Percentiles rank a stretch among this genome's conserved stretches.
phyloP scores from a whole-genome alignment of 768 basidiomycete genomes.

The Gelatoporia subvermispora region DNA sequence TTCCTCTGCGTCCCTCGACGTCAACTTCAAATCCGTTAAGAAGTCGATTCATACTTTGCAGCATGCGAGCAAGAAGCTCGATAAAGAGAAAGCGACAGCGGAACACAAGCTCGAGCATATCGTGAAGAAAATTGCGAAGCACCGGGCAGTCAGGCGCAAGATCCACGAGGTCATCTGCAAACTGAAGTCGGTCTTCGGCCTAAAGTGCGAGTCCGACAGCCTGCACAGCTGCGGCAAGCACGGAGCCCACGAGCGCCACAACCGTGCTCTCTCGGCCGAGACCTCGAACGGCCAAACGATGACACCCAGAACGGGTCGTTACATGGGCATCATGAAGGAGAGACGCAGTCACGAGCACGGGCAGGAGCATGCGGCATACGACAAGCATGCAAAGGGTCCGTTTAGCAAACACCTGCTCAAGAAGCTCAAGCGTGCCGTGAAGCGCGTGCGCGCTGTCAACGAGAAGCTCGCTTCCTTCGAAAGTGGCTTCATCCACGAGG shows the following conservation, averaged over 20 bases:
- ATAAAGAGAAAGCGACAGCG: constrained; percentile 52
- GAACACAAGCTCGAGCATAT: constrained; percentile 47
- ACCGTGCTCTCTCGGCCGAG: no score
- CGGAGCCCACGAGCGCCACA: constrained; percentile 8
- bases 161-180: constrained; percentile 28
- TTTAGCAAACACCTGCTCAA: constrained; percentile 17
- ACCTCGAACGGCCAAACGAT: neutral
- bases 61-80: constrained; percentile 47
- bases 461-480: constrained; percentile 69
- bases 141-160: constrained; percentile 8
- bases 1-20: constrained; percentile 17
- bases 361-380: neutral
- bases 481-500: constrained; percentile 73
- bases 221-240: constrained; percentile 16
- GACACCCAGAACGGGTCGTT: constrained; percentile 23
- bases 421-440: constrained; percentile 51
- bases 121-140: constrained; percentile 27
- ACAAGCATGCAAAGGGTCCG: neutral
- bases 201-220: constrained; percentile 18
- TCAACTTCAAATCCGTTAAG: constrained; percentile 40
- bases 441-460: constrained; percentile 56
- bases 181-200: constrained; percentile 36
- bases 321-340: constrained; percentile 23
- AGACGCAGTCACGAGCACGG: constrained; percentile 6
- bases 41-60: constrained; percentile 44